Evolutionary conservation across 495 filamentous ascomycete species (phyloP).

Genomic region (Amphirosellinia nigrospora): DNA sequence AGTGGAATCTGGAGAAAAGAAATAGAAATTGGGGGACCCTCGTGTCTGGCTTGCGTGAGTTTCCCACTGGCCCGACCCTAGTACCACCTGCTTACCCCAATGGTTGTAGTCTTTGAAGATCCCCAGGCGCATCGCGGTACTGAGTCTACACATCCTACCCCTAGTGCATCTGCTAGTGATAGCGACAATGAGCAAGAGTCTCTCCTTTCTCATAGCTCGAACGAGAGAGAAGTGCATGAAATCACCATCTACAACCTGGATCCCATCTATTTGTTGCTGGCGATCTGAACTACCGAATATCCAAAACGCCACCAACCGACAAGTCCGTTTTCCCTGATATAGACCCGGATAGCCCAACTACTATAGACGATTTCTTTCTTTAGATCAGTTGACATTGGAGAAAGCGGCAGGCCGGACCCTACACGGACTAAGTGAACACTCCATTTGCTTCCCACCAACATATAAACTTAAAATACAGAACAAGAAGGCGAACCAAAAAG

Average conservation of each 20-base stretch:
- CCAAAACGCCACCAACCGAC: slow-evolving; percentile 60
- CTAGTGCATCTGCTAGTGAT: slow-evolving; percentile 17
- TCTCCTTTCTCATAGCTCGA: slow-evolving; percentile 23
- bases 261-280: slow-evolving; percentile 86
- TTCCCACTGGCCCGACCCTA: background rate
- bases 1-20: slow-evolving; percentile 68
- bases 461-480: slow-evolving; percentile 73
- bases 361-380: slow-evolving; percentile 61
- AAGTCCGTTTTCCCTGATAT: slow-evolving; percentile 63
- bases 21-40: slow-evolving; percentile 89
- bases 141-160: slow-evolving; percentile 18
- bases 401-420: slow-evolving; percentile 66
- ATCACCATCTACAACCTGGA: slow-evolving; percentile 70
- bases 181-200: slow-evolving; percentile 32
- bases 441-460: slow-evolving; percentile 84
- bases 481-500: slow-evolving; percentile 51
- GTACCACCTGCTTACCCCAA: slow-evolving; percentile 1
- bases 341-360: slow-evolving; percentile 59
- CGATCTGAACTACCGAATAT: slow-evolving; percentile 94
- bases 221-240: slow-evolving; percentile 40
- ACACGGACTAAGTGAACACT: slow-evolving; percentile 76
- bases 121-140: slow-evolving; percentile 40
- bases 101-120: slow-evolving; percentile 63
- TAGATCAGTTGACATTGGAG: slow-evolving; percentile 81
- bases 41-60: slow-evolving; percentile 64